Evolutionary conservation across 768 basidiomycete genomes (phyloP).

Genomic region (Podaxis mareebaensis): DNA sequence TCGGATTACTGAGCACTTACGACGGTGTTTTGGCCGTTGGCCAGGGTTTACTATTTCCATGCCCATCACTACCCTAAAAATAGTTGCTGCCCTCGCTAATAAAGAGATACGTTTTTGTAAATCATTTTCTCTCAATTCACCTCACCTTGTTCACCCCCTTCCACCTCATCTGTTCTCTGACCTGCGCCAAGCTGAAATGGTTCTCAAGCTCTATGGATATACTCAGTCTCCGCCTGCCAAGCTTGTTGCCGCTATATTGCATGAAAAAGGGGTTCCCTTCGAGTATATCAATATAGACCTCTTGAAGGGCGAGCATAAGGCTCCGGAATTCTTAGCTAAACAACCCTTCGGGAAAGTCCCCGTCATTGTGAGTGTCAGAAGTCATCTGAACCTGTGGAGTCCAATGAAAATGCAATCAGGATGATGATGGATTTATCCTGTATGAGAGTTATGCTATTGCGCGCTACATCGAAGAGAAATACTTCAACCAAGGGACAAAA

Average conservation of each 20-base stretch:
- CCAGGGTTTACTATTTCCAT: too few species aligned
- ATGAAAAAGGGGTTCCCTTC: constrained; percentile 53
- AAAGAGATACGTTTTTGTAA: too few species aligned
- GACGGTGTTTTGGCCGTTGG: too few species aligned
- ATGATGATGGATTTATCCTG: constrained; percentile 55
- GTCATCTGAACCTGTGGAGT: too few species aligned
- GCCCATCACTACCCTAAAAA: too few species aligned
- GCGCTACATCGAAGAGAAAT: constrained; percentile 52
- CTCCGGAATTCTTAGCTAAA: constrained; percentile 32
- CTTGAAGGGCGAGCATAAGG: constrained; percentile 41
- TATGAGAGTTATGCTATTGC: constrained; percentile 58
- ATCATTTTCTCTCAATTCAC: too few species aligned
- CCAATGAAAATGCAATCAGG: constrained; percentile 24
- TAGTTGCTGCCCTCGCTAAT: too few species aligned
- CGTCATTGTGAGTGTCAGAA: constrained; percentile 37
- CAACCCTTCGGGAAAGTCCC: constrained; percentile 65
- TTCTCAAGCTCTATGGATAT: constrained; percentile 39
- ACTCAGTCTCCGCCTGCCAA: constrained; percentile 42
- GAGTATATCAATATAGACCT: constrained; percentile 45
- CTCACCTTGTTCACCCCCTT: too few species aligned
- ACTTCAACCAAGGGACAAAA: constrained; percentile 41
- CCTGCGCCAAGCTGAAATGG: constrained; percentile 24
- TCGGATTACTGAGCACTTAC: too few species aligned
- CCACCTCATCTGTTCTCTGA: too few species aligned
- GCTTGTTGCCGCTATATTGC: constrained; percentile 43